Evolutionary conservation across 2,329 filamentous ascomycete genomes (phyloP).

Genomic region (Cryoendolithus antarcticus): DNA sequence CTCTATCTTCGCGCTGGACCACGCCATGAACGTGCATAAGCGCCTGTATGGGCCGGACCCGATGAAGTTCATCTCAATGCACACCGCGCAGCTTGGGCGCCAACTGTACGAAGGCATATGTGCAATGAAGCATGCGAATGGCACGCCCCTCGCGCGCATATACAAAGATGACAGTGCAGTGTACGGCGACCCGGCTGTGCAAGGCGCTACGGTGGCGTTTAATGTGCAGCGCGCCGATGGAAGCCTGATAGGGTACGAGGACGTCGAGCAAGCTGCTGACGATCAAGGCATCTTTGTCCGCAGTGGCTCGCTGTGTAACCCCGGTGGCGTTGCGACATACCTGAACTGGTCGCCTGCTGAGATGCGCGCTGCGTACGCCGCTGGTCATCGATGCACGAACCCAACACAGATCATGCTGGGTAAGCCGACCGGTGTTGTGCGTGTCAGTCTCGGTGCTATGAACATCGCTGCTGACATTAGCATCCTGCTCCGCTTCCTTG

Average conservation of each 20-base stretch:
- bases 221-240: constrained; percentile 44
- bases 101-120: constrained; percentile 37
- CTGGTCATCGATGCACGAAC: constrained; percentile 46
- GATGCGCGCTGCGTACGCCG: constrained; percentile 42
- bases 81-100: constrained; percentile 43
- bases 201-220: constrained; percentile 53
- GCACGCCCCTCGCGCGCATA: constrained; percentile 38
- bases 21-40: constrained; percentile 46
- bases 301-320: constrained; percentile 45
- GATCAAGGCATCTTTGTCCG: constrained; percentile 45
- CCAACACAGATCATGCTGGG: constrained; percentile 42
- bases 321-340: constrained; percentile 35
- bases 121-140: constrained; percentile 42
- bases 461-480: constrained; percentile 46
- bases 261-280: constrained; percentile 48
- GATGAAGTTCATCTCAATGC: constrained; percentile 46
- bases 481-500: constrained; percentile 42
- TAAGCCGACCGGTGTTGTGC: constrained; percentile 47
- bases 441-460: constrained; percentile 51
- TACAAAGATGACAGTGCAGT: constrained; percentile 40
- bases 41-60: constrained; percentile 44
- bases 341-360: constrained; percentile 41
- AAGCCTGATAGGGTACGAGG: constrained; percentile 41
- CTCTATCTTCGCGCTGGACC: constrained; percentile 49
- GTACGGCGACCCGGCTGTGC: constrained; percentile 40